Conservation (phyloP, 352 stramenopile species). For the Globisporangium irregulare region DNA sequence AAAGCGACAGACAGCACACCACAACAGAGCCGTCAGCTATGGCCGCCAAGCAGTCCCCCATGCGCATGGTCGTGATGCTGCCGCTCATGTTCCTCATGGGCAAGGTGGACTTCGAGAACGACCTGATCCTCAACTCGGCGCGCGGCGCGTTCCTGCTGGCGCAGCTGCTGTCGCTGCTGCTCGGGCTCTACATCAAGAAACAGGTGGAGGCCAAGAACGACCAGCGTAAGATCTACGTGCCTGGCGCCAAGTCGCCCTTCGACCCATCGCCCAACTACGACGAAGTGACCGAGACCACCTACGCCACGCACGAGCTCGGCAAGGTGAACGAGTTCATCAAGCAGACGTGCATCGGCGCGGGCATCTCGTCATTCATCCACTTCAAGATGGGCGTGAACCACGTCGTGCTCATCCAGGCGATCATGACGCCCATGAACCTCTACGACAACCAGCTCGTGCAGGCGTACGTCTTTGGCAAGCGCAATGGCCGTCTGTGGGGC, state of each 20-base stretch:
- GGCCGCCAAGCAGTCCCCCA: conserved; percentile 62
- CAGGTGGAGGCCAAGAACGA: conserved; percentile 76
- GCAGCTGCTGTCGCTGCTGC: conserved; percentile 56
- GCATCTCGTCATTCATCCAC: conserved; percentile 78
- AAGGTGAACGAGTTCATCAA: conserved; percentile 83
- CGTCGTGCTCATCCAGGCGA: conserved; percentile 82
- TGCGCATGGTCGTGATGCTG: conserved; percentile 83
- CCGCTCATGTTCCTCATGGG: conserved; percentile 86
- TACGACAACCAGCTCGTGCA: conserved; percentile 80
- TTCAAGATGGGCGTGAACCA: conserved; percentile 87
- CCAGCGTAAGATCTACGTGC: conserved; percentile 77
- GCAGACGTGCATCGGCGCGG: conserved; percentile 76
- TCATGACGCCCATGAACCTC: conserved; percentile 84
- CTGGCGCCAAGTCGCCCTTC: conserved; percentile 67
- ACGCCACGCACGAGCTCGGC: conserved; percentile 59
- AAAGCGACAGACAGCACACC: neutral
- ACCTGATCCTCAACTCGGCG: conserved; percentile 52
- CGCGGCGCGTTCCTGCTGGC: conserved; percentile 64
- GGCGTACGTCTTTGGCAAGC: conserved; percentile 65
- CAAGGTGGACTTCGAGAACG: conserved; percentile 85
- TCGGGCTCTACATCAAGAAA: conserved; percentile 70
- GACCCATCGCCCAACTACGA: conserved; percentile 77
- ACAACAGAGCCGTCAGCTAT: conserved; percentile 14
- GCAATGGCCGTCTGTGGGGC: conserved; percentile 71
- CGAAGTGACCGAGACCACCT: conserved; percentile 78